These are phyloP conservation scores for Elymus sibiricus DNA, from an alignment of 176 grass and related monocot genomes.

Conservation along the genomic window DNA sequence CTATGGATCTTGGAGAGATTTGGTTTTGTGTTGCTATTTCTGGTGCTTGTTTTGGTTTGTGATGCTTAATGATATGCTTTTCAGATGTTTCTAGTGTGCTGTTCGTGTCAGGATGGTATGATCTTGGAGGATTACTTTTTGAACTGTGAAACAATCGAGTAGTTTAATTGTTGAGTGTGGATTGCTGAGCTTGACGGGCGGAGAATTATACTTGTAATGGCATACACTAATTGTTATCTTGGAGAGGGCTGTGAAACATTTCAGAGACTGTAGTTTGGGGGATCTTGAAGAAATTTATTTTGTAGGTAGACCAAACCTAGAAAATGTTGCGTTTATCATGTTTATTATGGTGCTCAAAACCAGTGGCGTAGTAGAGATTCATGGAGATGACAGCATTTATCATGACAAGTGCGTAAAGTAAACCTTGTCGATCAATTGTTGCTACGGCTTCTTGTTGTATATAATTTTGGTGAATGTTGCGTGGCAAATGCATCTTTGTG, in stretches of 20 bases:
- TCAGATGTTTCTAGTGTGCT: not conserved
- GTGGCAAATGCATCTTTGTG: not conserved
- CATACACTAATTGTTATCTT: not conserved
- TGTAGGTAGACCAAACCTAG: not conserved
- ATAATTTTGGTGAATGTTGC: not conserved
- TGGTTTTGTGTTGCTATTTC: not conserved
- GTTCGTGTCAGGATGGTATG: not conserved
- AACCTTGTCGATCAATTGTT: not conserved
- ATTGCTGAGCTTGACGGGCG: not conserved
- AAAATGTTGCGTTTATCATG: not conserved
- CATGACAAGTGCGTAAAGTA: not conserved
- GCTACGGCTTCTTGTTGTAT: not conserved
- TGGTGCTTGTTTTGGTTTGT: not conserved
- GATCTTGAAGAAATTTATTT: not conserved
- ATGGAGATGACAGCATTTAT: not conserved
- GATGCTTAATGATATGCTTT: not conserved
- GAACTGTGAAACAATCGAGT: not conserved
- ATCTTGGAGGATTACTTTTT: not conserved
- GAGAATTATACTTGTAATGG: slow-evolving; percentile 2
- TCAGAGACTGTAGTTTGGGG: not conserved
- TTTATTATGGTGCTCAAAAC: not conserved
- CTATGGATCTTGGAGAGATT: slow-evolving; percentile 24
- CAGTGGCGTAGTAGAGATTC: not conserved
- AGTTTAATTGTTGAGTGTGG: not conserved
- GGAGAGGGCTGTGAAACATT: not conserved